Percentiles rank a stretch among this genome's conserved stretches.
Evolutionary conservation across 2,329 filamentous ascomycete genomes (phyloP).

Genomic region (Epichloe scottii): DNA sequence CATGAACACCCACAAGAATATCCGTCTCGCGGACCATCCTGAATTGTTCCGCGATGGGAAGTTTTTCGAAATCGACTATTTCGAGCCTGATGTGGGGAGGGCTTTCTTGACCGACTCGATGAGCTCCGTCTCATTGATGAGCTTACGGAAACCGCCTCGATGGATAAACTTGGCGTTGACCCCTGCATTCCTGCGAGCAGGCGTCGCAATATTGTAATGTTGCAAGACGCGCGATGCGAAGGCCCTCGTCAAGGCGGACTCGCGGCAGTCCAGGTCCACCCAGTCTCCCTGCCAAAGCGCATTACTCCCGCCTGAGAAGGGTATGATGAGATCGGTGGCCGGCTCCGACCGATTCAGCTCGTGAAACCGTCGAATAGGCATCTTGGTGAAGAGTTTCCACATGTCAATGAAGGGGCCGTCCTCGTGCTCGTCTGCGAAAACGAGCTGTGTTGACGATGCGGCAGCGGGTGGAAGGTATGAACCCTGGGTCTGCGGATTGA

Average conservation of each 20-base stretch:
- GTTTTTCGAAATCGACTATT: constrained; percentile 24
- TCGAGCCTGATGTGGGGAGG: constrained; percentile 18
- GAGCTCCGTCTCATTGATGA: constrained; percentile 17
- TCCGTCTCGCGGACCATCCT: constrained; percentile 23
- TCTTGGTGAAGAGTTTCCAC: constrained; percentile 23
- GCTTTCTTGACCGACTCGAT: constrained; percentile 13
- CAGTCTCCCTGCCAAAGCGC: constrained; percentile 31
- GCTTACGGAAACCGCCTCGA: constrained; percentile 18
- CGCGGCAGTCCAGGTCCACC: constrained; percentile 18
- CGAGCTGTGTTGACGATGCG: constrained; percentile 17
- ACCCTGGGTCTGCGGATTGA: constrained; percentile 4
- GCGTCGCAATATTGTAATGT: constrained; percentile 14
- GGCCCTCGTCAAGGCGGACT: constrained; percentile 11
- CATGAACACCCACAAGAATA: constrained; percentile 30
- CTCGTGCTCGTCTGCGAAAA: constrained; percentile 21
- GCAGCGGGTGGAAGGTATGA: constrained; percentile 13
- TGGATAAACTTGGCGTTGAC: constrained; percentile 24
- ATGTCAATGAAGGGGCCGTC: constrained; percentile 25
- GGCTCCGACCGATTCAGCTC: constrained; percentile 10
- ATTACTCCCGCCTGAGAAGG: constrained; percentile 27
- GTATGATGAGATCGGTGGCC: constrained; percentile 23
- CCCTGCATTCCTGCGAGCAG: constrained; percentile 1
- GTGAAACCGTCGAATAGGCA: constrained; percentile 16
- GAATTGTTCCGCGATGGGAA: constrained; percentile 26
- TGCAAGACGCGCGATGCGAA: constrained; percentile 21